Conservation (phyloP, 768 basidiomycete genomes). For the Rhodotorula sphaerocarpa region DNA sequence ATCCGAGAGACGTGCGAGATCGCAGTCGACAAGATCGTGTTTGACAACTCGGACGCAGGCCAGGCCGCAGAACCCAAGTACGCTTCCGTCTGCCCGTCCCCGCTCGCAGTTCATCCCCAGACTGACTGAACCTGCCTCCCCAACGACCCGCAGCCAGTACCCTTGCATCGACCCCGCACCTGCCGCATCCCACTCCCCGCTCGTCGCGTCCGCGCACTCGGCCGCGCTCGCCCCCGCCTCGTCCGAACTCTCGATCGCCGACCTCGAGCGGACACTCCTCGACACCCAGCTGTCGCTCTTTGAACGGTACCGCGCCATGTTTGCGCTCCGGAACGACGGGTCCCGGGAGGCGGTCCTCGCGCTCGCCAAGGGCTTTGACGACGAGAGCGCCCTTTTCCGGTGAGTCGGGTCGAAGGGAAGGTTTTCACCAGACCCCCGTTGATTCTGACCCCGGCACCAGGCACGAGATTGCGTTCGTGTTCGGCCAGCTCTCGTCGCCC, state of each 20-base stretch:
- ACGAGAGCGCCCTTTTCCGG: conserved; percentile 90
- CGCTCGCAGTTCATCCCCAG: conserved; percentile 22
- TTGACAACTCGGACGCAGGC: conserved; percentile 54
- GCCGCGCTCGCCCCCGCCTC: conserved; percentile 38
- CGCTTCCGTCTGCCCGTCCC: neutral
- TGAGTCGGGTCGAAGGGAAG: conserved; percentile 43
- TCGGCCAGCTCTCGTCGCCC: conserved; percentile 84
- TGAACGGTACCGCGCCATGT: conserved; percentile 95
- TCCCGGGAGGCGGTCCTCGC: conserved; percentile 76
- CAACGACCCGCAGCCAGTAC: conserved; percentile 51
- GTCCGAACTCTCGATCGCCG: conserved; percentile 45
- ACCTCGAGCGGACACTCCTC: conserved; percentile 58
- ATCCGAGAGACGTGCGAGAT: conserved; percentile 91
- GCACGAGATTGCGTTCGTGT: conserved; percentile 97
- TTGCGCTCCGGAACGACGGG: conserved; percentile 76
- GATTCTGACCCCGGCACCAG: conserved; percentile 45
- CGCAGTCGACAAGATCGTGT: conserved; percentile 87
- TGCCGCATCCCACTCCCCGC: conserved; percentile 44
- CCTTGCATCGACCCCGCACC: conserved; percentile 87
- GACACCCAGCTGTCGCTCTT: conserved; percentile 66
- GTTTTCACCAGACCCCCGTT: neutral
- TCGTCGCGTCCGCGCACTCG: conserved; percentile 45
- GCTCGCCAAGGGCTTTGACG: conserved; percentile 79
- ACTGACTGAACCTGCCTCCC: neutral
- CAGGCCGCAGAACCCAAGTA: conserved; percentile 34